Percentiles rank a stretch among this genome's conserved stretches.
phyloP scores from a whole-genome alignment of 2,329 filamentous ascomycete genomes.

The Gliomastix tumulicola region DNA sequence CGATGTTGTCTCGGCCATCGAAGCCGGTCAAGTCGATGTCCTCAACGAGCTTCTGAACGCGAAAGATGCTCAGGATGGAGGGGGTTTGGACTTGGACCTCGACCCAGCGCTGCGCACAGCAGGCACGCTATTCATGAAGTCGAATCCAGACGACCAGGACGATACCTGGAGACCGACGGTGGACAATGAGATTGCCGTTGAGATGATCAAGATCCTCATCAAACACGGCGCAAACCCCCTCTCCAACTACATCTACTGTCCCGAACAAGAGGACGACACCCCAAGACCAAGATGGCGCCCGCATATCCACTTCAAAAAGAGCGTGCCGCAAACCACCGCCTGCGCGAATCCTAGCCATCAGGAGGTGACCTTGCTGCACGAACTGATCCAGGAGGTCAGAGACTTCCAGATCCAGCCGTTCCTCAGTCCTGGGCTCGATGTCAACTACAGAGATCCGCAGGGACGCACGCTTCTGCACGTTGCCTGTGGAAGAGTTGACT shows the following conservation, averaged over 20 bases:
- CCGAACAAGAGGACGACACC: neutral
- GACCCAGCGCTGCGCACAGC: slow-evolving; percentile 1
- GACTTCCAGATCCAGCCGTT: slow-evolving; percentile 3
- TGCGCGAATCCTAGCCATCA: neutral
- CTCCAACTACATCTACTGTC: neutral
- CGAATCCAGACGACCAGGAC: neutral
- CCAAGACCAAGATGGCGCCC: neutral
- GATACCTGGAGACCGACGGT: slow-evolving; percentile 1
- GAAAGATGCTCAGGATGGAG: neutral
- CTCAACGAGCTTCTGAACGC: neutral
- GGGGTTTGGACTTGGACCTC: neutral
- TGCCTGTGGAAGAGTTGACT: neutral
- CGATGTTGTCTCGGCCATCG: neutral
- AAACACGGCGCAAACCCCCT: slow-evolving; percentile 6
- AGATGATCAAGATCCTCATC: slow-evolving; percentile 7
- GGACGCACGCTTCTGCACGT: neutral
- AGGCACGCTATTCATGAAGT: slow-evolving; percentile 1
- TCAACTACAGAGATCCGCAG: slow-evolving; percentile 2
- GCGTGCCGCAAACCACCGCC: neutral
- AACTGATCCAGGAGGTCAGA: neutral
- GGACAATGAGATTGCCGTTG: slow-evolving; percentile 2
- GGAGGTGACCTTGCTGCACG: neutral
- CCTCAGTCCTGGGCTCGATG: slow-evolving; percentile 1
- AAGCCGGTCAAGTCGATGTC: neutral
- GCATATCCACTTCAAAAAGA: neutral